A percentile compares a stretch with the other conserved stretches of the same genome.
phyloP scores from a whole-genome alignment of 371 early-diverging fungal genomes.

The Mortierella sp. region DNA sequence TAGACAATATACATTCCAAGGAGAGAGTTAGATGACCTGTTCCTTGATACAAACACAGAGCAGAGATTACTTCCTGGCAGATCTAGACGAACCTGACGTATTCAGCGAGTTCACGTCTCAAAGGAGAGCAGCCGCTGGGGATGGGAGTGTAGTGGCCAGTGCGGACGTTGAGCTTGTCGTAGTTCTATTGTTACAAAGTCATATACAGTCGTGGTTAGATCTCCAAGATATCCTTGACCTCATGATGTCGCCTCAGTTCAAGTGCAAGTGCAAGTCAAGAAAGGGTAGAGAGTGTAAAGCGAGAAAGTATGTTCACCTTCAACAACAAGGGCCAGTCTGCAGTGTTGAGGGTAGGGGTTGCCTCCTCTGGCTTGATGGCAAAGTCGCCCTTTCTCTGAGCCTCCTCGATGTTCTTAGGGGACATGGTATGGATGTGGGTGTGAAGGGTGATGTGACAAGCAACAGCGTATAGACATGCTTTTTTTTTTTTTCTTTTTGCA shows the following conservation, averaged over 20 bases:
- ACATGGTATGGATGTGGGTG: slow-evolving; percentile 16
- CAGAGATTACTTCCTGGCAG: no score
- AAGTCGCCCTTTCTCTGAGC: slow-evolving; percentile 56
- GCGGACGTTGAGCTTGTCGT: slow-evolving; percentile 98
- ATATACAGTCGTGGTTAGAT: background rate
- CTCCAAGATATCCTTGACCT: no score
- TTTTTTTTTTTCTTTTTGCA: slow-evolving; percentile 1
- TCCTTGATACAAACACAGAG: no score
- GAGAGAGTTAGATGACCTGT: no score
- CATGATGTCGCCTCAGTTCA: no score
- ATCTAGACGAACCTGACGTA: slow-evolving; percentile 94
- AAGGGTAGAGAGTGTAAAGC: background rate
- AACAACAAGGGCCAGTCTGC: slow-evolving; percentile 96
- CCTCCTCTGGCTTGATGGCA: slow-evolving; percentile 79
- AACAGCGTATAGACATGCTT: background rate
- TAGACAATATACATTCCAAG: no score
- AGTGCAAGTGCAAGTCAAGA: background rate
- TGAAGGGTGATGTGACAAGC: slow-evolving; percentile 8
- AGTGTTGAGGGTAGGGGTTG: slow-evolving; percentile 88
- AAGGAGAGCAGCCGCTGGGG: slow-evolving; percentile 95
- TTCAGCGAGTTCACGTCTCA: slow-evolving; percentile 93
- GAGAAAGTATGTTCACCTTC: slow-evolving; percentile 71
- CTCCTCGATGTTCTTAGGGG: slow-evolving; percentile 41
- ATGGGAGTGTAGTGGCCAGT: slow-evolving; percentile 99
- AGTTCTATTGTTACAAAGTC: slow-evolving; percentile 75